Evolutionary conservation across 441 rosid genomes (phyloP).

Genomic region (Theobroma grandiflorum): DNA sequence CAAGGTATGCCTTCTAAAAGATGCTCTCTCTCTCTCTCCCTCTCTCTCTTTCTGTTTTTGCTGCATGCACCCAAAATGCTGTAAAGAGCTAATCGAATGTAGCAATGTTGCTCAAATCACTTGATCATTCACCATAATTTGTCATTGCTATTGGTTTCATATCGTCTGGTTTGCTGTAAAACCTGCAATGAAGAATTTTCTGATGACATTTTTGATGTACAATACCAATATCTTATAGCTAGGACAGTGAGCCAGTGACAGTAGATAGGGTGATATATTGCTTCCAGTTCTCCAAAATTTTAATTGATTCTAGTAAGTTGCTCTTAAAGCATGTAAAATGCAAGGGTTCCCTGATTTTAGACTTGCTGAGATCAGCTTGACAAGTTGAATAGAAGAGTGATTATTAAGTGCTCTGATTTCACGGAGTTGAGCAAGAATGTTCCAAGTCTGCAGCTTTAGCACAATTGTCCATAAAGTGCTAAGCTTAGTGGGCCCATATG

Average conservation of each 20-base stretch:
- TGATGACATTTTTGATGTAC: neutral
- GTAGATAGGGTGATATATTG: neutral
- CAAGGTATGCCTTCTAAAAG: conserved; percentile 56
- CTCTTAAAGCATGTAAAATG: neutral
- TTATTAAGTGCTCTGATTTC: neutral
- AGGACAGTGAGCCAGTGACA: neutral
- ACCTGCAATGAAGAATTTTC: neutral
- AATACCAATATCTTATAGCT: neutral
- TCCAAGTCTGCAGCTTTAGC: conserved; percentile 4
- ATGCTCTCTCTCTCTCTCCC: conserved; percentile 20
- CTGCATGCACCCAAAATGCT: neutral
- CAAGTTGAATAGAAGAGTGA: neutral
- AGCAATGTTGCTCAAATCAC: conserved; percentile 1
- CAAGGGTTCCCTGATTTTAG: neutral
- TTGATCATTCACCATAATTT: neutral
- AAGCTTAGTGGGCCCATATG: neutral
- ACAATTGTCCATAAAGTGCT: neutral
- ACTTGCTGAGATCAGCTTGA: conserved; percentile 1
- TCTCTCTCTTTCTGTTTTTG: neutral
- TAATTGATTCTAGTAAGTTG: neutral
- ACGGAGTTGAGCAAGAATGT: neutral
- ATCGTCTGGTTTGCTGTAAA: neutral
- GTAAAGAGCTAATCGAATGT: neutral
- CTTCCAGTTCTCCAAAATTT: neutral
- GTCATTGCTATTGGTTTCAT: neutral